Percentiles rank a stretch among this genome's conserved stretches.
These are phyloP conservation scores for Trichophyton benhamiae DNA, from an alignment of 2,329 filamentous ascomycete species.

Conservation along the genomic window DNA sequence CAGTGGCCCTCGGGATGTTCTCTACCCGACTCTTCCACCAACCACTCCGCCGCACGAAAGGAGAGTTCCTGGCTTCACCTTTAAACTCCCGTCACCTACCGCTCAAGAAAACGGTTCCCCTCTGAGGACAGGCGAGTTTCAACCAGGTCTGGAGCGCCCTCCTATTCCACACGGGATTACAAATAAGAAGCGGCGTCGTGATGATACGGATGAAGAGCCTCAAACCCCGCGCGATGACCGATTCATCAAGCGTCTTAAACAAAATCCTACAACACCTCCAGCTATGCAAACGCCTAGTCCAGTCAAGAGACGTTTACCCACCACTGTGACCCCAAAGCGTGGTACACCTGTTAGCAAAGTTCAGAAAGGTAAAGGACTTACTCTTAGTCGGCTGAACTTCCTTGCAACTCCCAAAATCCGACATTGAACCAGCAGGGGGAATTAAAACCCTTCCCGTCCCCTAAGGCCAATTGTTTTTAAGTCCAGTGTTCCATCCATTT, in stretches of 20 bases:
- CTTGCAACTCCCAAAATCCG: conserved; percentile 36
- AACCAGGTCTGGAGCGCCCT: conserved; percentile 24
- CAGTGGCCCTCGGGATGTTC: conserved; percentile 18
- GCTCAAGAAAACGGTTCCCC: conserved; percentile 21
- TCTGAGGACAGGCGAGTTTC: conserved; percentile 19
- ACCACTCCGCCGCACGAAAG: conserved; percentile 25
- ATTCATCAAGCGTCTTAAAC: conserved; percentile 26
- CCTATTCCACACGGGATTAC: conserved; percentile 27
- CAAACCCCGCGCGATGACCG: conserved; percentile 22
- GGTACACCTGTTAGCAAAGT: conserved; percentile 16
- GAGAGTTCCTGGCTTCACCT: conserved; percentile 8
- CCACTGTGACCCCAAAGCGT: conserved; percentile 20
- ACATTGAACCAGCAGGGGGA: conserved; percentile 11
- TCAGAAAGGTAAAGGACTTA: conserved; percentile 26
- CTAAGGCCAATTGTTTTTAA: background rate
- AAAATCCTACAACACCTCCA: conserved; percentile 15
- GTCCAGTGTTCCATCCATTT: background rate
- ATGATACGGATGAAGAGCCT: conserved; percentile 21
- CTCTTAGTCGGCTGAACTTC: conserved; percentile 37
- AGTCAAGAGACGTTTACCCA: conserved; percentile 18
- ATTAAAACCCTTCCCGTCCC: background rate
- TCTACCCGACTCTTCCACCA: conserved; percentile 27
- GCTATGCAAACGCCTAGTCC: conserved; percentile 22
- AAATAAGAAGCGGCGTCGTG: conserved; percentile 31
- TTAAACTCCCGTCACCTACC: conserved; percentile 20